A percentile compares a stretch with the other conserved stretches of the same genome.
Evolutionary conservation across 192 early-diverging fungal genomes (phyloP).

Genomic region (Diversispora eburnea): DNA sequence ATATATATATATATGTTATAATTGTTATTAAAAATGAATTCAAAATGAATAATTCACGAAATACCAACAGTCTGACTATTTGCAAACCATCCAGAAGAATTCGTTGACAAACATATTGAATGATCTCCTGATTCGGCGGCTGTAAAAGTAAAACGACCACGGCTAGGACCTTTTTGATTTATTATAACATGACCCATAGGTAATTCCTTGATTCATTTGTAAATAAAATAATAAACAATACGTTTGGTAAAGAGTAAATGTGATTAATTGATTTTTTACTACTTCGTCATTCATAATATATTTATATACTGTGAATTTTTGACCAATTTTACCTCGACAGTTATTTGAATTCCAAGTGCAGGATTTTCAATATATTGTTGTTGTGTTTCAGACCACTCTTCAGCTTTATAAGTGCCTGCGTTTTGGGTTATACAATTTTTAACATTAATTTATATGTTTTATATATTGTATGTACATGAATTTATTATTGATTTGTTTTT

Average conservation of each 20-base stretch:
- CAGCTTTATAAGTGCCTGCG: slow-evolving; percentile 68
- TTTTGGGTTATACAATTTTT: neutral
- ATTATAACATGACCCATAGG: slow-evolving; percentile 54
- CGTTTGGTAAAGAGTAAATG: too few species aligned
- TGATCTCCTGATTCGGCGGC: slow-evolving; percentile 87
- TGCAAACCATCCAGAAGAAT: slow-evolving; percentile 68
- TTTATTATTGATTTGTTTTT: neutral
- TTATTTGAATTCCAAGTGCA: slow-evolving; percentile 61
- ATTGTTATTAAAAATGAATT: too few species aligned
- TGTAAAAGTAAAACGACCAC: slow-evolving; percentile 89
- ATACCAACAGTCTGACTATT: slow-evolving; percentile 58
- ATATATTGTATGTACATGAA: too few species aligned
- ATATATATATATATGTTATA: too few species aligned
- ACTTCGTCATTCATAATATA: too few species aligned
- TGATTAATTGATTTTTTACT: too few species aligned
- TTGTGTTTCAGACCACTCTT: slow-evolving; percentile 69
- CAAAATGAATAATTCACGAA: neutral
- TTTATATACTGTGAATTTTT: too few species aligned
- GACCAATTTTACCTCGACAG: slow-evolving; percentile 52
- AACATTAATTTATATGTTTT: too few species aligned
- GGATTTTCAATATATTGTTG: slow-evolving; percentile 62
- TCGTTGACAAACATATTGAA: slow-evolving; percentile 79
- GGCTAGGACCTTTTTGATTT: slow-evolving; percentile 67
- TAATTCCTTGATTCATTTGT: slow-evolving; percentile 38
- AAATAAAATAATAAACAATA: too few species aligned